These are phyloP conservation scores for Curvularia sp. DNA, from an alignment of 2,329 filamentous ascomycete species.

Conservation along the genomic window DNA sequence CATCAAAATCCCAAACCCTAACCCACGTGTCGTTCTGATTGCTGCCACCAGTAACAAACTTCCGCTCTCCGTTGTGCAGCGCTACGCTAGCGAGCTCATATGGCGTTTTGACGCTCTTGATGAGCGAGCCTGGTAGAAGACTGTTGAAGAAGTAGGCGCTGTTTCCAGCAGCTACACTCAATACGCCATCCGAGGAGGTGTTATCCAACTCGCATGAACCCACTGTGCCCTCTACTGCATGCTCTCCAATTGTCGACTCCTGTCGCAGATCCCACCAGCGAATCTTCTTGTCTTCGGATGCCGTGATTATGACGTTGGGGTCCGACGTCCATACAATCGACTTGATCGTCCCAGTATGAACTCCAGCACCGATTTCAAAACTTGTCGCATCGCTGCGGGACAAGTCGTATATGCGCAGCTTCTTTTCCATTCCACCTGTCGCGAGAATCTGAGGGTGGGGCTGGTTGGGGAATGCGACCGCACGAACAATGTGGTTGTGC, in stretches of 20 bases:
- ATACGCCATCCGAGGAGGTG: slow-evolving; percentile 69
- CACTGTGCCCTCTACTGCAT: slow-evolving; percentile 82
- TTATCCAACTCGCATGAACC: slow-evolving; percentile 86
- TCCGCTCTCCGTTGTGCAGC: slow-evolving; percentile 79
- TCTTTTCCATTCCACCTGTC: slow-evolving; percentile 95
- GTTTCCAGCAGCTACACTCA: slow-evolving; percentile 94
- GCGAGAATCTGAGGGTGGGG: slow-evolving; percentile 80
- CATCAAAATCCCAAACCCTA: slow-evolving; percentile 89
- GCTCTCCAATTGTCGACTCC: slow-evolving; percentile 75
- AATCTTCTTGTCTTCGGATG: slow-evolving; percentile 86
- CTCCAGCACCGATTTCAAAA: slow-evolving; percentile 86
- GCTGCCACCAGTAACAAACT: slow-evolving; percentile 88
- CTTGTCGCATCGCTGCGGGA: slow-evolving; percentile 64
- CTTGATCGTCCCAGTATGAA: slow-evolving; percentile 89
- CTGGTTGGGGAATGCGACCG: slow-evolving; percentile 81
- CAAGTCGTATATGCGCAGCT: slow-evolving; percentile 90
- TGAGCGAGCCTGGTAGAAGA: slow-evolving; percentile 66
- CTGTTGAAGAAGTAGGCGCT: slow-evolving; percentile 92
- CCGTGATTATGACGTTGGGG: slow-evolving; percentile 87
- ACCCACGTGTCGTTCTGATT: slow-evolving; percentile 86
- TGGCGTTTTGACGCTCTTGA: slow-evolving; percentile 80
- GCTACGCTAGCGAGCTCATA: slow-evolving; percentile 92
- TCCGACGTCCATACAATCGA: slow-evolving; percentile 94
- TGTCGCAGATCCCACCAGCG: slow-evolving; percentile 92
- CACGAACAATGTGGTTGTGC: slow-evolving; percentile 94